Conservation (phyloP, 2,329 filamentous ascomycete genomes). For the Colletotrichum plurivorum region DNA sequence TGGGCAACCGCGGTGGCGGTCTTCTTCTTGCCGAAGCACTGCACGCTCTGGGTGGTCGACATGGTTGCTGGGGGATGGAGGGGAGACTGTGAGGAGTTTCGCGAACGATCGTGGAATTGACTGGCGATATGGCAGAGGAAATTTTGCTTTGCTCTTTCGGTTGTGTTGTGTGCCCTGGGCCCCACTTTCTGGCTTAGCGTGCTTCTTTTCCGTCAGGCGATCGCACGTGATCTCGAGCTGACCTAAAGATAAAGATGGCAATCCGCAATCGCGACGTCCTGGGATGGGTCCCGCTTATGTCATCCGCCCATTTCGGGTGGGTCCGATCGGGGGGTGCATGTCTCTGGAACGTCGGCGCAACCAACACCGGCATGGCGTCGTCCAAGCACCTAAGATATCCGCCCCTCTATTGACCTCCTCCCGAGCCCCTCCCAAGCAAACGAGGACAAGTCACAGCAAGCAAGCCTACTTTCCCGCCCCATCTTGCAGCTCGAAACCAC, state of each 20-base stretch:
- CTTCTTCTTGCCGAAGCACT: slow-evolving; percentile 99
- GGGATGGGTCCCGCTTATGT: slow-evolving; percentile 17
- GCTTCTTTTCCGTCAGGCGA: background rate
- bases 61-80: slow-evolving; percentile 68
- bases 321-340: background rate
- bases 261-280: background rate
- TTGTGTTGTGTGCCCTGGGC: slow-evolving; percentile 30
- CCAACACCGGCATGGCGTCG: slow-evolving; percentile 17
- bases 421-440: slow-evolving; percentile 19
- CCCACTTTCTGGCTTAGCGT: background rate
- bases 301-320: slow-evolving; percentile 14
- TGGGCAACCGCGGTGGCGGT: slow-evolving; percentile 91
- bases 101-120: slow-evolving; percentile 34
- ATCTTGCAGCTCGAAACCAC: background rate
- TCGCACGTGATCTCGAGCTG: background rate
- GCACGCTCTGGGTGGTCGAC: slow-evolving; percentile 85
- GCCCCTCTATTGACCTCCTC: slow-evolving; percentile 28
- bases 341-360: slow-evolving; percentile 18
- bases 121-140: slow-evolving; percentile 9
- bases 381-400: slow-evolving; percentile 14
- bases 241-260: too few species aligned
- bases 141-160: slow-evolving; percentile 26
- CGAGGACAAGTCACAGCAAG: background rate
- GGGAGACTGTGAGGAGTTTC: slow-evolving; percentile 36
- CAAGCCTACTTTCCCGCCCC: slow-evolving; percentile 1